Base-by-base conservation (phyloP, 768 basidiomycete species). In the Psilocybe tampanensis region DNA sequence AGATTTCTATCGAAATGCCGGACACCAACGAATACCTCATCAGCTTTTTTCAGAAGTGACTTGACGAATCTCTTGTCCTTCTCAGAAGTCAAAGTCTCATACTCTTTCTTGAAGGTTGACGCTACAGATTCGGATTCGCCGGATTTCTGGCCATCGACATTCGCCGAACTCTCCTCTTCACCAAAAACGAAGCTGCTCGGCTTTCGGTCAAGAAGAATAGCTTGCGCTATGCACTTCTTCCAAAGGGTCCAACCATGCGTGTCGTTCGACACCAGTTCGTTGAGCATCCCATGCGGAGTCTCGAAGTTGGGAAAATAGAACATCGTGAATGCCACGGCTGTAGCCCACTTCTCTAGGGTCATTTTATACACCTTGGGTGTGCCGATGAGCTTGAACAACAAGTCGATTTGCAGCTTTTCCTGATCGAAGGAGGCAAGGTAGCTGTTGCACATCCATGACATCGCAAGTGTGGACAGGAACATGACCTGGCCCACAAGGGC, bases 401-500 rank as follows among this genome's bases (percentile, higher is more conserved):
- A 34, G 9, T 62, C 48, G 29, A 26, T 54, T n/a, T 60, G 60
- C 24, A 60, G 44, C 21, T 44, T 44, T 29, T 60, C 60, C 7
- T 22, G 41, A 34, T 59, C 52, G 8, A 54, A 43, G 1, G 58
- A 59, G 7, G 61, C 61, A 0, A 62, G 22, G 12, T 59, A 62
- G 12, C 54, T 58, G 34, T 62, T 62, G 49, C 47, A 59, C 7
- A 62, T 34, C 61, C 61, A 62, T 17, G 61, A 59, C 13, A 62
- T 32, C 15, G 47, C 58, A 3, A 62, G 45, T 17, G 61, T 49
- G 5, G 58, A 32, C 3, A 62, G 41, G 42, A 62, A 62, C 22
- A 62, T 7, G 32, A 59, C 54, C 45, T 62, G 61, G 1, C 61
- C 61, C 2, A 52, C 39, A 26, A 62, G 56, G n/a, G 23, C 23